Evolutionary conservation across 140 eudicot genomes (phyloP).

Genomic region (Anethum foeniculum): DNA sequence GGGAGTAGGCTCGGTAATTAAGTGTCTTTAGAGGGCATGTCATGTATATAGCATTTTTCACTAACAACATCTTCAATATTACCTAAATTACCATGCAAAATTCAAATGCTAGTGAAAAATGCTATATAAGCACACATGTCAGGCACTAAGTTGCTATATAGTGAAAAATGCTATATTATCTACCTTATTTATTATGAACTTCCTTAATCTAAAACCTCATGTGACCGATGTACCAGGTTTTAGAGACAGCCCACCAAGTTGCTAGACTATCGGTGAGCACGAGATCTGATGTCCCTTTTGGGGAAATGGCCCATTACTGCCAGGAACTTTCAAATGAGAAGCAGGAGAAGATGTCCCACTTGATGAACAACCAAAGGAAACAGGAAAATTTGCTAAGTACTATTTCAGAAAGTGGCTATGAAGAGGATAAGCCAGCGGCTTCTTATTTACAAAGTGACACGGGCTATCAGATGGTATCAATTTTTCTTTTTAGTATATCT

Average conservation of each 20-base stretch:
- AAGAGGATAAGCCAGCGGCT: slow-evolving; percentile 23
- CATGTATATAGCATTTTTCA: neutral
- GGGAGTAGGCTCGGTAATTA: neutral
- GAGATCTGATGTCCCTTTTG: slow-evolving; percentile 55
- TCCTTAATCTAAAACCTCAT: neutral
- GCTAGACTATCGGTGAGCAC: slow-evolving; percentile 67
- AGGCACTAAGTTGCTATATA: neutral
- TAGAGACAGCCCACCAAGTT: slow-evolving; percentile 84
- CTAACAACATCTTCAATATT: neutral
- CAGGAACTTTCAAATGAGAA: slow-evolving; percentile 65
- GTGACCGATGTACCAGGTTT: slow-evolving; percentile 39
- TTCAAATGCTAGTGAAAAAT: neutral
- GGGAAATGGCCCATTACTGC: slow-evolving; percentile 73
- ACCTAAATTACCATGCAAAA: neutral
- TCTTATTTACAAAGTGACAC: slow-evolving; percentile 7
- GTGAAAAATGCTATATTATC: neutral
- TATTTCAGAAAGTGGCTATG: slow-evolving; percentile 19
- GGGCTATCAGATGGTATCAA: neutral
- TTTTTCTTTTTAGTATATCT: neutral
- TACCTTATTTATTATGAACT: neutral
- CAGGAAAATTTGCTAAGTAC: slow-evolving; percentile 21
- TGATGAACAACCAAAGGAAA: slow-evolving; percentile 47
- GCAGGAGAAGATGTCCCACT: slow-evolving; percentile 63
- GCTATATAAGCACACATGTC: neutral
- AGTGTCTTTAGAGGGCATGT: neutral